Base-by-base conservation (phyloP, 768 basidiomycete genomes). In the Boletus eberwhitei region DNA sequence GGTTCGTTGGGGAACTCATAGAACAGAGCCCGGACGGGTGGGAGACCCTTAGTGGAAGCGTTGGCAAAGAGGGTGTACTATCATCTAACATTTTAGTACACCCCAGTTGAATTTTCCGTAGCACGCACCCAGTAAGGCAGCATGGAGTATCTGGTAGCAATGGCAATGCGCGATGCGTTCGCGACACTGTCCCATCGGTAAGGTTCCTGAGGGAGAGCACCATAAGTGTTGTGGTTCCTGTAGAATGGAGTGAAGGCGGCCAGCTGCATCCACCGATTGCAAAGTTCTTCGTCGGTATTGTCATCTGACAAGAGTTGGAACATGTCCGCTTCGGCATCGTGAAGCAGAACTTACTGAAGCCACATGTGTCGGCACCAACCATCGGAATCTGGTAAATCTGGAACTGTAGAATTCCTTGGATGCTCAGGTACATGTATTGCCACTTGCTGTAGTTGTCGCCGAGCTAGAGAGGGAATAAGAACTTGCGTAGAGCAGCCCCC, bases 241-340 rank as follows among this genome's bases (percentile, higher is more conserved):
- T 83, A 90, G 76, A 93, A 93, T 6, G 90, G 90, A 26, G 79
- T 79, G 67, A 92, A 92, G 2, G 89, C 90, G 4, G 86, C 77
- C n/a, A 91, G 78, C 66, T 87, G 84, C 88, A 89, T 90, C 90
- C 90, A 93, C 17, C 90, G 80, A 57, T 84, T 85, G 70, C 88
- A 88, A 11, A 93, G 77, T 66, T 91, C 88, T 68, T 92, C 90
- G 60, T 89, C 81, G 8, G 85, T 84, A 66, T 91, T 90, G 3
- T 74, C 81, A 57, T 54, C 64, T 67, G 45, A 35, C 7, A 35
- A n/a, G n/a, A 16, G 19, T 57, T 50, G 11, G 7, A 41, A 54
- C 52, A 48, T 34, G 53, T 35, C 38, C 3, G 2, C 19, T 32
- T 14, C 11, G 4, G 14, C 17, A 2, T 21, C 2, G 3, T 7